These are phyloP conservation scores for Podospora pseudopauciseta DNA, from an alignment of 495 filamentous ascomycete genomes.

Conservation along the genomic window DNA sequence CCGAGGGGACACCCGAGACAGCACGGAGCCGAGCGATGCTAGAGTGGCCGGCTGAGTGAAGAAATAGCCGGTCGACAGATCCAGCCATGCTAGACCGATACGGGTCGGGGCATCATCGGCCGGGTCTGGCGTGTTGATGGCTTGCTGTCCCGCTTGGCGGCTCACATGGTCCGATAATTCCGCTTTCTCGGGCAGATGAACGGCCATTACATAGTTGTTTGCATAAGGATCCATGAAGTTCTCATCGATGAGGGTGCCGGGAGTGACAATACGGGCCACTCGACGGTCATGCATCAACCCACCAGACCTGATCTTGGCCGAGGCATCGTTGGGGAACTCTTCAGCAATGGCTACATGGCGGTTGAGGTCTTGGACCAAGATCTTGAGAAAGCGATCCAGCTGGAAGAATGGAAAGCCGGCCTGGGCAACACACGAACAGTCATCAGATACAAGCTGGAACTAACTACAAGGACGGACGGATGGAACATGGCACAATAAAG, in stretches of 20 bases:
- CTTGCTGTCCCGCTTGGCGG: slow-evolving; percentile 7
- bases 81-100: slow-evolving; percentile 86
- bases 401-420: slow-evolving; percentile 93
- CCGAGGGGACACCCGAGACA: slow-evolving; percentile 77
- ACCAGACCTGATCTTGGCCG: slow-evolving; percentile 63
- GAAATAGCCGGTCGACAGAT: slow-evolving; percentile 91
- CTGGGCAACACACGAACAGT: slow-evolving; percentile 35
- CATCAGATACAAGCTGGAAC: slow-evolving; percentile 30
- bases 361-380: slow-evolving; percentile 84
- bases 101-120: slow-evolving; percentile 26
- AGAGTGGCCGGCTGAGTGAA: slow-evolving; percentile 78
- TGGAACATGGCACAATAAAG: background rate
- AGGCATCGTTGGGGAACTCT: slow-evolving; percentile 71
- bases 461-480: slow-evolving; percentile 1
- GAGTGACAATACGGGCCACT: slow-evolving; percentile 84
- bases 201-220: slow-evolving; percentile 84
- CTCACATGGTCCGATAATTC: slow-evolving; percentile 11
- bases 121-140: slow-evolving; percentile 6
- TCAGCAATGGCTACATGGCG: slow-evolving; percentile 92
- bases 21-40: slow-evolving; percentile 66
- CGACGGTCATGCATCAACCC: slow-evolving; percentile 77
- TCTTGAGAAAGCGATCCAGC: slow-evolving; percentile 85
- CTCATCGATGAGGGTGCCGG: slow-evolving; percentile 94
- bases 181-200: slow-evolving; percentile 47
- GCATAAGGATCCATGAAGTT: slow-evolving; percentile 90